A percentile compares a stretch with the other conserved stretches of the same genome.
phyloP scores from a whole-genome alignment of 495 filamentous ascomycete species.

The Aspergillus funiculosus region DNA sequence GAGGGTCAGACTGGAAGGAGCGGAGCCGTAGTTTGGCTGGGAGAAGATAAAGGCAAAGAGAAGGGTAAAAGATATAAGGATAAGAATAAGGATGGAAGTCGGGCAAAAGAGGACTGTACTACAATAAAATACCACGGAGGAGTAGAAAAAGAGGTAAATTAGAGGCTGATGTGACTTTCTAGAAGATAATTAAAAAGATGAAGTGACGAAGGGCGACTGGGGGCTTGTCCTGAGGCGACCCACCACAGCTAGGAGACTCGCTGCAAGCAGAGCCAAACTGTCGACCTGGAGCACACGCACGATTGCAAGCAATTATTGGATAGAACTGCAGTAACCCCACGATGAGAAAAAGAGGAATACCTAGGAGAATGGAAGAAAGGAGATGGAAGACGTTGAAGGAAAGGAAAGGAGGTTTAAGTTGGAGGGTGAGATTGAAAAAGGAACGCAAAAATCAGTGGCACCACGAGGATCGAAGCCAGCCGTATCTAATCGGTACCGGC shows the following conservation, averaged over 20 bases:
- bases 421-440: constrained; percentile 7
- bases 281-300: background rate
- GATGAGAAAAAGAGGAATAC: background rate
- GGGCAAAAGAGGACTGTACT: background rate
- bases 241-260: constrained; percentile 10
- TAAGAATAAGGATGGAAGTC: background rate
- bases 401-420: constrained; percentile 1
- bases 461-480: constrained; percentile 6
- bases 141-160: constrained; percentile 6
- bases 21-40: background rate
- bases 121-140: background rate
- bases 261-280: background rate
- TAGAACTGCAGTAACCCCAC: background rate
- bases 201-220: too few species aligned
- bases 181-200: constrained; percentile 8
- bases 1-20: background rate
- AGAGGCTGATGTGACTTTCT: constrained; percentile 3
- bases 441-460: constrained; percentile 13
- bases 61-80: background rate
- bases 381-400: constrained; percentile 1
- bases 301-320: constrained; percentile 1
- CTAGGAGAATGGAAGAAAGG: background rate
- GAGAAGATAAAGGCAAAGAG: background rate
- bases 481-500: background rate
- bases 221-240: constrained; percentile 6